Base-by-base conservation (phyloP, 495 filamentous ascomycete species). In the Penicillium goetzii region DNA sequence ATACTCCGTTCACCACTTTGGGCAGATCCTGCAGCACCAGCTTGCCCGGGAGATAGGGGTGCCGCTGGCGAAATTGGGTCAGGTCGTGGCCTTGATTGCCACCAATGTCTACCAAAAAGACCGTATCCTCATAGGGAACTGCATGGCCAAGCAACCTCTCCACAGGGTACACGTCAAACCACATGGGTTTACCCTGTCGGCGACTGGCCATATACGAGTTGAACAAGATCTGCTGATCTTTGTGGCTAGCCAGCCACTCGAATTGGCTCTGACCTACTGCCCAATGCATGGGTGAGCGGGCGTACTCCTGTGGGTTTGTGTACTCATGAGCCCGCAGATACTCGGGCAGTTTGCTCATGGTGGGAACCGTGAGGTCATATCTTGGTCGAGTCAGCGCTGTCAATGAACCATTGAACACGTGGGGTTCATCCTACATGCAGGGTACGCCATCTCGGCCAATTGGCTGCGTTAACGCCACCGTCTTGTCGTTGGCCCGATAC, bases 201-300 rank as follows among this genome's bases (percentile, higher is more conserved):
- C 77, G 73, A 61, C 74, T 75, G 11, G 75, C 59, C 77, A 80
- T 80, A 63, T 77, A 78, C 10, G 73, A 76, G 62, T 78, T 80
- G 70, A 80, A 80, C 2, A 70, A 59, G 3, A 58, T 45, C 49
- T 77, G 77, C 21, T 77, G 73, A 17, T 71, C 53, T 32, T 66
- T 65, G 45, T 71, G 64, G 30, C 65, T 65, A 1, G 69, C 73
- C 17, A 78, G 64, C 77, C 77, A 80, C 28, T 80, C 77, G 50
- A 80, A 80, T 21, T 80, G 77, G 47, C 76, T 77, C 28, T 77
- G 68, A 0, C 77, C 77, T 6, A 78, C 74, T 2, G 73, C 74
- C 74, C 74, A 80, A 36, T 73, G 64, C 77, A 80, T 80, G 0
- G 77, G 77, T 0, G 73, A 77, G 15, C 21, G 53, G 5, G 68